Conservation (phyloP, 2,329 filamentous ascomycete genomes). For the Diaporthe sp. region DNA sequence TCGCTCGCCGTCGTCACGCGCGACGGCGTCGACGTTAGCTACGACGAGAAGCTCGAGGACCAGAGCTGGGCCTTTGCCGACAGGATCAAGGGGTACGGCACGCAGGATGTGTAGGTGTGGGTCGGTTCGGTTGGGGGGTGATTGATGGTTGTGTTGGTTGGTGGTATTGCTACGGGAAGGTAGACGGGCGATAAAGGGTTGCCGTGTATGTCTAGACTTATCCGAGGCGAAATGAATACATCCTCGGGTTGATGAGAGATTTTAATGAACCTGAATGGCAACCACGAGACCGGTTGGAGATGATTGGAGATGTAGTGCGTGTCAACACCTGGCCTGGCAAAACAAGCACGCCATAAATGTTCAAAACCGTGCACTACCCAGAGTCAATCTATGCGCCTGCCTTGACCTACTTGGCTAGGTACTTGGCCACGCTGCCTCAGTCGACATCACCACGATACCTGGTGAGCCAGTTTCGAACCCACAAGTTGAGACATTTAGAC, state of each 20-base stretch:
- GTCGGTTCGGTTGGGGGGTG: neutral
- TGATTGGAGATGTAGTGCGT: too few relatives aligned
- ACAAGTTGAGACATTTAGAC: neutral
- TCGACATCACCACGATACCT: neutral
- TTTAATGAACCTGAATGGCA: neutral
- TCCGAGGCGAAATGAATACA: slow-evolving; percentile 6
- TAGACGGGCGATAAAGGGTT: neutral
- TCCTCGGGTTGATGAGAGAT: slow-evolving; percentile 8
- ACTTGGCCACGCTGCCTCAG: neutral
- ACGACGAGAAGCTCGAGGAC: slow-evolving; percentile 89
- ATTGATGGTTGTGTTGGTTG: neutral
- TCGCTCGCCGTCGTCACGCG: slow-evolving; percentile 91
- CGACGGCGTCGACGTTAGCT: slow-evolving; percentile 87
- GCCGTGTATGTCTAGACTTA: slow-evolving; percentile 14
- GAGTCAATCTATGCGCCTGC: neutral
- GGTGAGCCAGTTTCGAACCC: neutral
- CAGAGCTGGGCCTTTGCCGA: slow-evolving; percentile 99
- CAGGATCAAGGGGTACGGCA: slow-evolving; percentile 93
- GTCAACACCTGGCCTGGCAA: neutral
- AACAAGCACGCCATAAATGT: neutral
- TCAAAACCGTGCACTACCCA: too few relatives aligned
- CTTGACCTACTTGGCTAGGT: neutral
- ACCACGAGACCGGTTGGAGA: neutral
- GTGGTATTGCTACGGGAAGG: neutral
- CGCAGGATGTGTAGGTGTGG: slow-evolving; percentile 74